A percentile compares a stretch with the other conserved stretches of the same genome.
Evolutionary conservation across 179 eudicot genomes (phyloP).

Genomic region (Sideroxylon spinosum): DNA sequence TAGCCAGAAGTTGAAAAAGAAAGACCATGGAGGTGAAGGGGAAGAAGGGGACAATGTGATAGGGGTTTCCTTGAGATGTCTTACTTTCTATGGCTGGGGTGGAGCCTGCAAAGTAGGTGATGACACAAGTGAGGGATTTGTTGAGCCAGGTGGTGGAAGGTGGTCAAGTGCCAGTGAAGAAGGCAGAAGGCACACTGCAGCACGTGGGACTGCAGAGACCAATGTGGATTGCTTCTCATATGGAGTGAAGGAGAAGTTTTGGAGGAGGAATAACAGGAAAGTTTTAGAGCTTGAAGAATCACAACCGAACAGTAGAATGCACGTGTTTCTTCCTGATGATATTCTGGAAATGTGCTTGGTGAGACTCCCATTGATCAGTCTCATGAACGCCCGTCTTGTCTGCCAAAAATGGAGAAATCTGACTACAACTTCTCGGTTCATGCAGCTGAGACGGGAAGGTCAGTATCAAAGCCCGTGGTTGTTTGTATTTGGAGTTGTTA

Average conservation of each 20-base stretch:
- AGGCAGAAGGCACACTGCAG: slow-evolving; percentile 45
- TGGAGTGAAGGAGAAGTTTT: slow-evolving; percentile 63
- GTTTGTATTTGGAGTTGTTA: slow-evolving; percentile 83
- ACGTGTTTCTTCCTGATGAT: slow-evolving; percentile 78
- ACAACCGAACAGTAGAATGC: slow-evolving; percentile 32
- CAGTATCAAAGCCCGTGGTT: slow-evolving; percentile 83
- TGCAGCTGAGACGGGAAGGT: slow-evolving; percentile 75
- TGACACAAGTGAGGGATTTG: slow-evolving; percentile 62
- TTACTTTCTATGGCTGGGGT: slow-evolving; percentile 61
- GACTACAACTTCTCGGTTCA: slow-evolving; percentile 65
- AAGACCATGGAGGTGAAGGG: slow-evolving; percentile 37
- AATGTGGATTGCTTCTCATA: slow-evolving; percentile 75
- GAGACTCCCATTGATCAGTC: slow-evolving; percentile 83
- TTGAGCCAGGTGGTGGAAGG: slow-evolving; percentile 47
- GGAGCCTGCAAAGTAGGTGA: slow-evolving; percentile 98
- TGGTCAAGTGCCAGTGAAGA: slow-evolving; percentile 62
- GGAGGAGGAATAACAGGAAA: slow-evolving; percentile 51
- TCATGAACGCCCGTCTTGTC: slow-evolving; percentile 93
- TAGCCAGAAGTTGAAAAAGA: slow-evolving; percentile 77
- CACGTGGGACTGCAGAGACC: slow-evolving; percentile 58
- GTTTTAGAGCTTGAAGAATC: slow-evolving; percentile 31
- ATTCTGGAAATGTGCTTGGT: slow-evolving; percentile 89
- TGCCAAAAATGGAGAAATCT: slow-evolving; percentile 87
- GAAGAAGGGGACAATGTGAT: slow-evolving; percentile 48
- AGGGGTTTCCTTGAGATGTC: slow-evolving; percentile 68